phyloP scores from a whole-genome alignment of 2,329 filamentous ascomycete genomes.

The Fusarium sp. region DNA sequence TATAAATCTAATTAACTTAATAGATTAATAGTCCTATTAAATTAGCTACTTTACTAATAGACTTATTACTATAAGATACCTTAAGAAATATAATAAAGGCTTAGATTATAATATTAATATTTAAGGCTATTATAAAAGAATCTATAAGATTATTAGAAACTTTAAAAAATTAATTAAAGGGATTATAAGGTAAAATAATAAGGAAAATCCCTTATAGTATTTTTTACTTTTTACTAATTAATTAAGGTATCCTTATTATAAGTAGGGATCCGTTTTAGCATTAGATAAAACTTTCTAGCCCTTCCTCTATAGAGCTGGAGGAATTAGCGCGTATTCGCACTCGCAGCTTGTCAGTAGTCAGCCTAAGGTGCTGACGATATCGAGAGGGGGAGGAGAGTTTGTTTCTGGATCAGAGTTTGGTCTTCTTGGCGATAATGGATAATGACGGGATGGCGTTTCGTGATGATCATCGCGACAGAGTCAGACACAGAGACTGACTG shows the following conservation, averaged over 20 bases:
- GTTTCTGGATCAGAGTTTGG: conserved; percentile 13
- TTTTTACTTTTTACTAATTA: no score
- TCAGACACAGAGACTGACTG: conserved; percentile 1
- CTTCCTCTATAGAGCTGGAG: conserved; percentile 35
- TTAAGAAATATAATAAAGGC: neutral
- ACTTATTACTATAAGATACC: neutral
- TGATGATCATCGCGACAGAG: neutral
- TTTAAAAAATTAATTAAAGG: neutral
- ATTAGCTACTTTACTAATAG: neutral
- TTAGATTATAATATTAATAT: neutral
- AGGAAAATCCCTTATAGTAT: no score
- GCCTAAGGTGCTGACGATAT: conserved; percentile 9
- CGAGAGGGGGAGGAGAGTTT: neutral
- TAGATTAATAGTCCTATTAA: neutral
- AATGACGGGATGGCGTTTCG: conserved; percentile 3
- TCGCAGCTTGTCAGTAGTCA: conserved; percentile 30
- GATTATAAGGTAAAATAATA: no score
- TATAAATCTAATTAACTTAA: neutral
- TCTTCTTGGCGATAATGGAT: neutral
- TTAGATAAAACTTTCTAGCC: no score
- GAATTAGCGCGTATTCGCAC: conserved; percentile 14
- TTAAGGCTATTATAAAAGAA: neutral
- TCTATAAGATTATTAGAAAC: neutral
- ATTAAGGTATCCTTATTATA: no score
- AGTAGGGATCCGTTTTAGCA: no score